Base-by-base conservation (phyloP, 331 rosid species). In the Saraca asoca region DNA sequence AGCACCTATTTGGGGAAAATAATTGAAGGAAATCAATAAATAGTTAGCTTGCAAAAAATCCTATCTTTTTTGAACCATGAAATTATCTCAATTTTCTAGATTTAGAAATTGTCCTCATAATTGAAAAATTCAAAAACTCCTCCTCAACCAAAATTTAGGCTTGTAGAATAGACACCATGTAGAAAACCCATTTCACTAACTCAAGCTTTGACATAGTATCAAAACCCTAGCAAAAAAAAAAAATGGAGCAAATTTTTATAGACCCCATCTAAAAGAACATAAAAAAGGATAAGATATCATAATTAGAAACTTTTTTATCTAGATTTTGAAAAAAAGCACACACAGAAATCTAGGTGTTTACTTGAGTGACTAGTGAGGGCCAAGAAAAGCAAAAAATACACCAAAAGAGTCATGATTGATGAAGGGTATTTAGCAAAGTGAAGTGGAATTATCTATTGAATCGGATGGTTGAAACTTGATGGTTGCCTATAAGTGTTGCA, bases 321-420 rank as follows among this genome's bases (percentile, higher is more conserved):
- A 24, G 31, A 24, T 24, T 1, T 14, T 18, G 43, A 69, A 43
- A 52, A 74, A 57, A n/a, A 24, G 3, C 2, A 3, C 31, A n/a
- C 20, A 70, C 3, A 37, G 7, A 34, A 60, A 59, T 18, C 34
- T 4, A 71, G 75, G 18, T 12, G 69, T 88, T 90, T 86, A 94
- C 99, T 86, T 81, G 97, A 94, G 57, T 74, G 81, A 58, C 84
- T 80, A 67, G 88, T 69, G 12, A 86, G 69, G 55, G 88, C 82
- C 9, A 85, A 52, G 75, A 94, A 75, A 35, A 94, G 57, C 71
- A 86, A 53, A 43, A 88, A 52, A 58, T 71, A 86, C 54, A 82
- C 69, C 31, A 84, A 38, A 76, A 81, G 51, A 72, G 78, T 78
- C 99, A 94, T 94, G 81, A 71, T 59, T 79, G 74, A 68, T 58